Evolutionary conservation across 768 basidiomycete species (phyloP), one percentile per base, ranked within the genome.

Genomic region (Lactarius quietus): DNA sequence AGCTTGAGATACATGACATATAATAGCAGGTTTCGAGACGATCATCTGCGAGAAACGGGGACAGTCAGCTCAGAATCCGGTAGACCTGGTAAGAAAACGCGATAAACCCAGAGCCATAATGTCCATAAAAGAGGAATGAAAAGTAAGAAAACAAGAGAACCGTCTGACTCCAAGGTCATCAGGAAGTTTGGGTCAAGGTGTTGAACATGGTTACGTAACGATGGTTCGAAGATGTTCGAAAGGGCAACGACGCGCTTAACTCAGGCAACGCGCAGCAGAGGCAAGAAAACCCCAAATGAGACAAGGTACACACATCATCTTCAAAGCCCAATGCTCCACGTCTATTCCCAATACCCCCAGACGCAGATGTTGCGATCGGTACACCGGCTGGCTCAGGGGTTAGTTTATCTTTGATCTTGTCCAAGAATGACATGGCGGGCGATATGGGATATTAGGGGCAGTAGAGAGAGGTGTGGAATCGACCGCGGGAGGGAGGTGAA

Each of bases 1-100:
- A 61, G 86, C 83, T 79, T 96, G 90, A 3, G 84, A 86, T 35
- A 84, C 74, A 74, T 90, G 86, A 73, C 87, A 86, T 62, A 92
- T 81, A 73, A 93, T 90, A 66, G 86, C 81, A 8, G 90, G 87
- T 78, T 92, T 93, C 28, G 90, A 88, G 54, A 93, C 85, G 70
- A 93, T 93, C 90, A 93, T 91, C 92, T 93, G 70, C 23, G 70
- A 36, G 20, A 69, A 56, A 43, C 65, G 64, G 54, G 53, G 66
- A 70, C 68, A 57, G 73, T 74, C 65, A 71, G 69, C 6, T 59
- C 1, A 70, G 39, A 51, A 35, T 33, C 43, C 57, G 12, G 58
- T 38, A 70, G 1, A 55, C 48, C 68, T 48, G 57, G 57, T 51
- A 53, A 54, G 61, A 58, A 62, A 55, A 68, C 64, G 62, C 31